Base-by-base conservation (phyloP, 345 rosid species). In the Pugionium cornutum region DNA sequence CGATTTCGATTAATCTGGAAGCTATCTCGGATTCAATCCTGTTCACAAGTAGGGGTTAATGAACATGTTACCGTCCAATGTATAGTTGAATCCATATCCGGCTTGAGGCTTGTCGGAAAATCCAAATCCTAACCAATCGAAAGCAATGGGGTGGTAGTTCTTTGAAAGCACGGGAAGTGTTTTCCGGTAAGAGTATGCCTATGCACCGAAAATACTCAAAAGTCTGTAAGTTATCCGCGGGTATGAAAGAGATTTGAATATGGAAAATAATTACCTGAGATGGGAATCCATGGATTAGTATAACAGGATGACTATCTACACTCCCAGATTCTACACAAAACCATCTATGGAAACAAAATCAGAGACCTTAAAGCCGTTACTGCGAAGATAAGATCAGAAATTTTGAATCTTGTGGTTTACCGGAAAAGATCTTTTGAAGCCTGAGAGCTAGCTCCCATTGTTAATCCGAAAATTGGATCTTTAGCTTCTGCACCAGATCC, bases 71-170 rank as follows among this genome's bases (percentile, higher is more conserved):
- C 98, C 97, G 59, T 70, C 83, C 68, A 92, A 41, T 35, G 88
- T 84, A 75, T 92, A 87, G 82, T 87, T 83, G 71, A 92, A 92
- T 65, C 98, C 97, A 73, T 92, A 86, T 80, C 82, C 81, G 4
- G 96, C 85, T 77, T 92, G 98, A 69, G 98, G 98, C 76, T 89
- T 92, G 69, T 92, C 96, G n/a, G 98, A 92, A 79, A 92, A 92
- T 28, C 96, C 97, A 71, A 92, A 92, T 56, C 98, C 98, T 64
- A 86, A 75, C 98, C 98, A 92, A 60, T 92, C 98, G 18, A 92
- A 87, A 70, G 98, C 96, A 71, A 87, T 75, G 47, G 86, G 90
- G 62, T 62, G 91, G 72, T 81, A 86, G 50, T 83, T 82, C 83
- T 86, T 87, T 37, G 97, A 80, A 47, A 89, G 95, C 26, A 65